Evolutionary conservation across 306 rosid genomes (phyloP).

Genomic region (Cucumis cinereus): DNA sequence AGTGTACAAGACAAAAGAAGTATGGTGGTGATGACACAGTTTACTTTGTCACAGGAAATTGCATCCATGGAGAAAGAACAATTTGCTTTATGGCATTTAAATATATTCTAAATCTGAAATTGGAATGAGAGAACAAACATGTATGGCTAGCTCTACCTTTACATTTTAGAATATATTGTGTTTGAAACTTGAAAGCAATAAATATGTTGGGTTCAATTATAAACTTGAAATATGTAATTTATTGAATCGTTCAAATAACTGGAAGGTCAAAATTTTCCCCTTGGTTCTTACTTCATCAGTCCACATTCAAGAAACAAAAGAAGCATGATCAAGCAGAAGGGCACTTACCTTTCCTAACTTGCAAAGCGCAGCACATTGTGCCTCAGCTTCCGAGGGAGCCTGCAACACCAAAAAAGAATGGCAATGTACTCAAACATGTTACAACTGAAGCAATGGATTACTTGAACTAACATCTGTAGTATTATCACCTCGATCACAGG

Average conservation of each 20-base stretch:
- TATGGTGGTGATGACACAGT: not conserved
- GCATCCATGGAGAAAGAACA: not conserved
- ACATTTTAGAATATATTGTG: not conserved
- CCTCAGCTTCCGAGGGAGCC: constrained; percentile 99
- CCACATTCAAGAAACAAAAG: not conserved
- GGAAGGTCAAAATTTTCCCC: not conserved
- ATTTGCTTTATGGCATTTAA: not conserved
- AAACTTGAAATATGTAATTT: not conserved
- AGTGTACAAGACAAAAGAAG: not conserved
- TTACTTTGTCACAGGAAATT: not conserved
- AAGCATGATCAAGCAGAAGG: not conserved
- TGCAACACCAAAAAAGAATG: constrained; percentile 25
- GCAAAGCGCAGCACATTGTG: constrained; percentile 95
- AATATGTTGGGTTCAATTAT: not conserved
- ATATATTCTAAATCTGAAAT: not conserved
- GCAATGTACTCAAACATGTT: not conserved
- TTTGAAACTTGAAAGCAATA: not conserved
- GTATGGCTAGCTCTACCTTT: not conserved
- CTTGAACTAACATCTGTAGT: constrained; percentile 4
- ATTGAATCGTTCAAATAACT: not conserved
- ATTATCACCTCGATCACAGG: constrained; percentile 81
- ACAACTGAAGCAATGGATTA: not conserved
- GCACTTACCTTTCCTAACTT: constrained; percentile 74
- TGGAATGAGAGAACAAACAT: not conserved
- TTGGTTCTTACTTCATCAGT: not conserved